Evolutionary conservation across 1,284 basidiomycete species (phyloP).

Genomic region (Heterobasidion occidentale): DNA sequence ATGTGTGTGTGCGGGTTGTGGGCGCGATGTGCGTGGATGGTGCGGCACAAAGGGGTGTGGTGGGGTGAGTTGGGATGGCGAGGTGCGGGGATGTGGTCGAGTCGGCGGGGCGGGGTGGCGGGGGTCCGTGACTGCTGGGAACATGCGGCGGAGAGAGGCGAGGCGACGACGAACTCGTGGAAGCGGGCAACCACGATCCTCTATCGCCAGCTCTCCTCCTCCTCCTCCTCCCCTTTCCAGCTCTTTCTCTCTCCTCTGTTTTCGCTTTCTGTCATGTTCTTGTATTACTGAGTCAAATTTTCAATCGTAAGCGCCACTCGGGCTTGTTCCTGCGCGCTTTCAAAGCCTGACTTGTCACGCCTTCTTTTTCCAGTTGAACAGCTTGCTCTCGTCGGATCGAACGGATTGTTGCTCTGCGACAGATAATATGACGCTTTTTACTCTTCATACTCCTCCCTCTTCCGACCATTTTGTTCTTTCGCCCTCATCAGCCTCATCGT

Average conservation of each 20-base stretch:
- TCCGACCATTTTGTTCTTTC: constrained; percentile 2
- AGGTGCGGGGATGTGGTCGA: too few relatives aligned
- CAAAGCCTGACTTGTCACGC: neutral
- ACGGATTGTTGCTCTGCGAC: constrained; percentile 7
- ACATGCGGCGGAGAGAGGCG: neutral
- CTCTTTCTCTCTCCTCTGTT: neutral
- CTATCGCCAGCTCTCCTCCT: neutral
- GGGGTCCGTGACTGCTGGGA: neutral
- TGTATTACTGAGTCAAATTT: constrained; percentile 4
- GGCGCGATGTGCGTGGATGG: neutral
- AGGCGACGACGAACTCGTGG: neutral
- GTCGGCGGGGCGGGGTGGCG: neutral
- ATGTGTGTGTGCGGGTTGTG: too few relatives aligned
- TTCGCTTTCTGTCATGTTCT: constrained; percentile 8
- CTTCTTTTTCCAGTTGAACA: constrained; percentile 4
- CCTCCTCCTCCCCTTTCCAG: neutral
- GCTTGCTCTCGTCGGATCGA: constrained; percentile 9
- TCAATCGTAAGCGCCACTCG: neutral
- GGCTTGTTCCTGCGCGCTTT: neutral
- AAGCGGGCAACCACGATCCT: constrained; percentile 2
- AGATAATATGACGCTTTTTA: constrained; percentile 7
- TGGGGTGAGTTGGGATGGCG: neutral
- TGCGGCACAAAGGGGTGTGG: neutral
- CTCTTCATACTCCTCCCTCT: constrained; percentile 2
- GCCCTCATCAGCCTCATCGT: constrained; percentile 3